Conservation (phyloP, 2,329 filamentous ascomycete species). For the Clonostachys solani region DNA sequence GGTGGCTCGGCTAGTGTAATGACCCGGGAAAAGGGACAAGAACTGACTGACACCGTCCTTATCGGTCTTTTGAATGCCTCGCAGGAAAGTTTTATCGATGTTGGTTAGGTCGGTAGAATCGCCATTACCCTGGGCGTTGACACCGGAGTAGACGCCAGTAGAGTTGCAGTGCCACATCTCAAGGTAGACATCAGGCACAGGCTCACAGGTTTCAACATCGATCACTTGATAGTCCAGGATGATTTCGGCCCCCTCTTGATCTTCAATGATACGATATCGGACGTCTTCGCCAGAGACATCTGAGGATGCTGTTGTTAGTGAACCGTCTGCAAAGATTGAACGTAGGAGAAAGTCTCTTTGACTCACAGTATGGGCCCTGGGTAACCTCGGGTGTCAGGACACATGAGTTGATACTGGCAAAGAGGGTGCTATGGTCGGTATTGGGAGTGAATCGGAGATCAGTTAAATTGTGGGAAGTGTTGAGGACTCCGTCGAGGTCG, state of each 20-base stretch:
- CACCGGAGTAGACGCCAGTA: slow-evolving; percentile 38
- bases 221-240: slow-evolving; percentile 37
- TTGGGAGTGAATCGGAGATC: slow-evolving; percentile 20
- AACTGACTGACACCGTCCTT: slow-evolving; percentile 36
- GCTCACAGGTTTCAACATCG: slow-evolving; percentile 33
- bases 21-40: slow-evolving; percentile 36
- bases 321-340: too few species aligned
- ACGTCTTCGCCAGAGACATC: slow-evolving; percentile 23
- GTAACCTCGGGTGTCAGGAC: slow-evolving; percentile 45
- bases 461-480: slow-evolving; percentile 28
- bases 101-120: slow-evolving; percentile 30
- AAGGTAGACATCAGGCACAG: slow-evolving; percentile 28
- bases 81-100: slow-evolving; percentile 25
- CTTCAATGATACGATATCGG: slow-evolving; percentile 31
- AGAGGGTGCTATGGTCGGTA: slow-evolving; percentile 24
- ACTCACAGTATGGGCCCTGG: slow-evolving; percentile 38
- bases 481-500: slow-evolving; percentile 23
- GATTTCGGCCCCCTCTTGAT: slow-evolving; percentile 30
- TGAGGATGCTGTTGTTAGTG: background rate
- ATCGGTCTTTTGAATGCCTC: slow-evolving; percentile 32
- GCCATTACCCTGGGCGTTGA: slow-evolving; percentile 30
- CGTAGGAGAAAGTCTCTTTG: too few species aligned
- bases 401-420: slow-evolving; percentile 34
- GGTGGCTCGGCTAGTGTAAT: slow-evolving; percentile 37
- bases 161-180: slow-evolving; percentile 41